A percentile compares a stretch with the other conserved stretches of the same genome.
Evolutionary conservation across 257 asterid species (phyloP).

Genomic region (Forsythia suspensa): DNA sequence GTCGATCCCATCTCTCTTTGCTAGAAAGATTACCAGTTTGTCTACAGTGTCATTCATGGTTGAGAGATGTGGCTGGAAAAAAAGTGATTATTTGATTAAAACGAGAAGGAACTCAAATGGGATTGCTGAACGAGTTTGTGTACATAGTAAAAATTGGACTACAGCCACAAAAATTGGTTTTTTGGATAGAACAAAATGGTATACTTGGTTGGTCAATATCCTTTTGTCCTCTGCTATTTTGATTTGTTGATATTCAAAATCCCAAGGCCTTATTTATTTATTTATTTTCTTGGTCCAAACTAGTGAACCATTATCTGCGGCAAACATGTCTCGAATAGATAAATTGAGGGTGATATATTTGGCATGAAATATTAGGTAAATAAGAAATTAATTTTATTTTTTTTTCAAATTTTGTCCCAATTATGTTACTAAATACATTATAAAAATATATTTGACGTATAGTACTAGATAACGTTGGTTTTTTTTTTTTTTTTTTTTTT

Average conservation of each 20-base stretch:
- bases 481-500: too few species aligned
- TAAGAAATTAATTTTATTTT: too few species aligned
- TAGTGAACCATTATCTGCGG: slow-evolving; percentile 18
- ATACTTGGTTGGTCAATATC: slow-evolving; percentile 45
- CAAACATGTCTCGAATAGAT: too few species aligned
- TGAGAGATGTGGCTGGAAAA: not conserved
- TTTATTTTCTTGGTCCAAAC: slow-evolving; percentile 6
- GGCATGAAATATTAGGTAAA: too few species aligned
- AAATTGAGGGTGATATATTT: too few species aligned
- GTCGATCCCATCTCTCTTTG: slow-evolving; percentile 93
- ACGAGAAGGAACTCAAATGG: not conserved
- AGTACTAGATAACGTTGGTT: too few species aligned
- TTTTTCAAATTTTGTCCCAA: too few species aligned
- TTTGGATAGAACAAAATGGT: not conserved
- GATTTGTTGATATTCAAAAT: not conserved
- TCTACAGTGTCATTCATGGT: slow-evolving; percentile 78
- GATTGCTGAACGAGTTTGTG: slow-evolving; percentile 15
- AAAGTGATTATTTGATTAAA: not conserved
- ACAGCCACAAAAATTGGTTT: slow-evolving; percentile 38
- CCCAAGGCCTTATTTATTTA: not conserved
- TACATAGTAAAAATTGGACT: slow-evolving; percentile 20
- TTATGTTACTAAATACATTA: too few species aligned
- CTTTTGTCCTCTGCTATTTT: slow-evolving; percentile 23
- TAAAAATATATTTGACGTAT: too few species aligned
- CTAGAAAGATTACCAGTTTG: slow-evolving; percentile 77